phyloP scores from a whole-genome alignment of 352 stramenopile species.

The Pythium brachiatum region DNA sequence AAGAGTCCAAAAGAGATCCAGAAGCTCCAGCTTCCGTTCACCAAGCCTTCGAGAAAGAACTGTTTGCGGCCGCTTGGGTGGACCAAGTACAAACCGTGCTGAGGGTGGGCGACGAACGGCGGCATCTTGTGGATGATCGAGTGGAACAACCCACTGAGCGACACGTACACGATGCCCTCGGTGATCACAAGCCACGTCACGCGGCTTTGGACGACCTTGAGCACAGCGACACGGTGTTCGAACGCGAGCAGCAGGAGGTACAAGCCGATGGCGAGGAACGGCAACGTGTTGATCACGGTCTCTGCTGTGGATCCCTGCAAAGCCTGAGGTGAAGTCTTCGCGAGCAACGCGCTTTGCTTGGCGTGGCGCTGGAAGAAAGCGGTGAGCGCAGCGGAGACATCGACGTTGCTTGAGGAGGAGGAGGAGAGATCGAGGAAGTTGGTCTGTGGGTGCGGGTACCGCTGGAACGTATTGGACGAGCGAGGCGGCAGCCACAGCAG shows the following conservation, averaged over 20 bases:
- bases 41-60: slow-evolving; percentile 61
- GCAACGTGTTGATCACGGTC: slow-evolving; percentile 37
- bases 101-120: slow-evolving; percentile 50
- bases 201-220: slow-evolving; percentile 34
- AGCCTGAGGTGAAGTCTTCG: background rate
- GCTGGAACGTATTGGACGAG: slow-evolving; percentile 44
- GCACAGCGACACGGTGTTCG: slow-evolving; percentile 40
- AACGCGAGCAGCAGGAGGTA: slow-evolving; percentile 38
- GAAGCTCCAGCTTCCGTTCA: slow-evolving; percentile 67
- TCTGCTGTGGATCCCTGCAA: slow-evolving; percentile 13
- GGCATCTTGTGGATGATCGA: slow-evolving; percentile 52
- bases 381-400: background rate
- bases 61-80: slow-evolving; percentile 62
- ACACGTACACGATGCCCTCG: slow-evolving; percentile 51
- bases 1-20: slow-evolving; percentile 51
- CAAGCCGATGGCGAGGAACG: slow-evolving; percentile 30
- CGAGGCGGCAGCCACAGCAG: slow-evolving; percentile 55
- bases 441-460: slow-evolving; percentile 46
- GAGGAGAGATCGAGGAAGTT: slow-evolving; percentile 56
- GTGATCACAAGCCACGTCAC: slow-evolving; percentile 56
- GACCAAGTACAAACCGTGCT: slow-evolving; percentile 57
- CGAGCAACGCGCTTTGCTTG: background rate
- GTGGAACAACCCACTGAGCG: slow-evolving; percentile 59
- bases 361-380: slow-evolving; percentile 1
- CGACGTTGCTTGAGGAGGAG: background rate